phyloP scores from a whole-genome alignment of 1,139 yeast genomes.

The Taphrina confusa region DNA sequence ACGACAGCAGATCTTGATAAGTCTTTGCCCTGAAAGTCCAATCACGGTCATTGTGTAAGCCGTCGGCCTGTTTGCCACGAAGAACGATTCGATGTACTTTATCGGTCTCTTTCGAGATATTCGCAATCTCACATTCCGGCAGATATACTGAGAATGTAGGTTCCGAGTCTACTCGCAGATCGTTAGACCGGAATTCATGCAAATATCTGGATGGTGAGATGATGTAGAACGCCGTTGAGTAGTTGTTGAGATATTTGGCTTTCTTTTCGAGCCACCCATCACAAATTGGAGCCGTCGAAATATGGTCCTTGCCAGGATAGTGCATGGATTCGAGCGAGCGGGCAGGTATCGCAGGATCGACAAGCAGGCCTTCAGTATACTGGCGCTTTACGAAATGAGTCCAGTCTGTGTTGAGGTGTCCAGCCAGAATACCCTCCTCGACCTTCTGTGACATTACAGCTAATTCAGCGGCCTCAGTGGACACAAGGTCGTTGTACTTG shows the following conservation, averaged over 20 bases:
- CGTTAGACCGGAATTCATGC: slow-evolving; percentile 85
- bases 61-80: slow-evolving; percentile 64
- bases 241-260: slow-evolving; percentile 85
- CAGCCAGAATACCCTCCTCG: slow-evolving; percentile 65
- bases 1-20: slow-evolving; percentile 72
- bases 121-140: slow-evolving; percentile 77
- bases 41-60: slow-evolving; percentile 68
- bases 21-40: slow-evolving; percentile 90
- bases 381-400: slow-evolving; percentile 67
- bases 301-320: slow-evolving; percentile 69
- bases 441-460: slow-evolving; percentile 49
- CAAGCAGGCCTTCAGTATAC: slow-evolving; percentile 59
- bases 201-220: slow-evolving; percentile 74
- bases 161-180: slow-evolving; percentile 76
- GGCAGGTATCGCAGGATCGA: slow-evolving; percentile 70
- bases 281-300: slow-evolving; percentile 69
- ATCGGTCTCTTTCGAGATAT: slow-evolving; percentile 67
- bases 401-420: slow-evolving; percentile 86
- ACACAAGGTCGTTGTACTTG: slow-evolving; percentile 66
- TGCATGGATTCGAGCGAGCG: slow-evolving; percentile 63
- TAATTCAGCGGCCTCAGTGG: slow-evolving; percentile 68
- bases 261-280: slow-evolving; percentile 85
- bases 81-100: slow-evolving; percentile 78
- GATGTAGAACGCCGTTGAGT: slow-evolving; percentile 87
- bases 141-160: slow-evolving; percentile 86